Evolutionary conservation across 1,139 yeast species (phyloP).

Genomic region (Yamadazyma pseudoaaseri): DNA sequence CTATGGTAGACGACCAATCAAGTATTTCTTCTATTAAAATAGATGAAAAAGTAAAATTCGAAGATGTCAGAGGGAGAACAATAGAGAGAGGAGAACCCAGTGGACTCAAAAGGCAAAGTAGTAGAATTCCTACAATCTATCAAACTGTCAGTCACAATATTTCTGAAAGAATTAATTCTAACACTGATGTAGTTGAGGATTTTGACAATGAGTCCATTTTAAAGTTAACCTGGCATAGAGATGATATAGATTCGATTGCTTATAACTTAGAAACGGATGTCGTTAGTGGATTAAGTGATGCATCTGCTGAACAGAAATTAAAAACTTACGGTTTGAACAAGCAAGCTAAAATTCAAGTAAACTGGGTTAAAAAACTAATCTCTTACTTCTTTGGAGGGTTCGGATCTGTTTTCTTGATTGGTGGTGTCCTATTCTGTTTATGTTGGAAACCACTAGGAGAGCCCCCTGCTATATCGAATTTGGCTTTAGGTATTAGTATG

Average conservation of each 20-base stretch:
- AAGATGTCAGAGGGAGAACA: too few relatives aligned
- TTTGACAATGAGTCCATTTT: constrained; percentile 15
- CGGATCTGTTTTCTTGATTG: constrained; percentile 42
- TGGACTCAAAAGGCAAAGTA: constrained; percentile 21
- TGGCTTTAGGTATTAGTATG: constrained; percentile 45
- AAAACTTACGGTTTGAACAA: constrained; percentile 34
- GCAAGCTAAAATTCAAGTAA: constrained; percentile 38
- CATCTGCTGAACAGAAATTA: constrained; percentile 14
- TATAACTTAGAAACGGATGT: constrained; percentile 21
- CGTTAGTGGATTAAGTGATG: constrained; percentile 18
- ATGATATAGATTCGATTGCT: constrained; percentile 20
- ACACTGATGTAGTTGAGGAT: constrained; percentile 9
- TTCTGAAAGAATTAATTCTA: constrained; percentile 22
- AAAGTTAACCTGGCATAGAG: constrained; percentile 25
- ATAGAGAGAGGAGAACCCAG: too few relatives aligned
- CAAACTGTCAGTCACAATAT: constrained; percentile 37
- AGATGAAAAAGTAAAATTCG: too few relatives aligned
- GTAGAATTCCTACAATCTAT: constrained; percentile 38
- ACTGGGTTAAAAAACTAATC: constrained; percentile 30
- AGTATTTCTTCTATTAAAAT: too few relatives aligned
- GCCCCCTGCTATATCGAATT: constrained; percentile 49
- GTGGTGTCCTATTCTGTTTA: constrained; percentile 46
- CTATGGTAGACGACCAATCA: too few relatives aligned
- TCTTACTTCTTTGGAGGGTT: constrained; percentile 52
- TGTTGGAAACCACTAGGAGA: constrained; percentile 53